Evolutionary conservation across 148 eudicot species (phyloP), one percentile per base, ranked within the genome.

Genomic region (Beta vulgaris): DNA sequence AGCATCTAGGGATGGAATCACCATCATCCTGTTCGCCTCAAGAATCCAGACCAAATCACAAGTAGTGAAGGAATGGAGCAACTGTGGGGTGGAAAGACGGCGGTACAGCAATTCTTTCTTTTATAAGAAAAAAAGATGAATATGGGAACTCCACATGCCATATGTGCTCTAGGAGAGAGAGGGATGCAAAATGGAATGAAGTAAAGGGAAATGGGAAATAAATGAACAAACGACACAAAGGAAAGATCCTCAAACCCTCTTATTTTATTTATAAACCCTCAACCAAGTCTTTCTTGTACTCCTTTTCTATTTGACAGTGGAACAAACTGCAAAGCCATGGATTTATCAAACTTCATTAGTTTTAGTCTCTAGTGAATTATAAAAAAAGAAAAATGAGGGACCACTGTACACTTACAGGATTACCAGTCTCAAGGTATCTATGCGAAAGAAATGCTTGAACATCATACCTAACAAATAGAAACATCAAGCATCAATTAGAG

Each of bases 391-490:
- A n/a, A 18, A 60, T 15, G 29, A 64, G 28, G 48, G 68, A 39
- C 66, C 28, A 13, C 25, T 12, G 44, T 46, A 57, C 40, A 82
- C 87, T 88, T 87, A 94, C 98, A 74, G 91, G 93, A 80, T 89
- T 91, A 54, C 86, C 90, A 19, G 91, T 84, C 68, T 92, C 96
- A 72, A 86, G 77, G 80, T 83, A 82, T 87, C 93, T 86, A 75
- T 88, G 93, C 63, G 96, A 84, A 65, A 88, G 77, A 84, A 95
- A 95, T 31, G 64, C 81, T 69, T 90, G 85, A 79, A 95, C 96
- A 74, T 95, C 98, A 75, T 95, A 95, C 98, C 98, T 95, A 81
- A 69, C 63, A 66, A 72, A 62, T 43, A 64, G 18, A 75, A 59
- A 51, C 16, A 68, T 59, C 28, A 59, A 60, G 62, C 54, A 64